Conservation (phyloP, 169 alveolate species). For the Eimeria maxima region DNA sequence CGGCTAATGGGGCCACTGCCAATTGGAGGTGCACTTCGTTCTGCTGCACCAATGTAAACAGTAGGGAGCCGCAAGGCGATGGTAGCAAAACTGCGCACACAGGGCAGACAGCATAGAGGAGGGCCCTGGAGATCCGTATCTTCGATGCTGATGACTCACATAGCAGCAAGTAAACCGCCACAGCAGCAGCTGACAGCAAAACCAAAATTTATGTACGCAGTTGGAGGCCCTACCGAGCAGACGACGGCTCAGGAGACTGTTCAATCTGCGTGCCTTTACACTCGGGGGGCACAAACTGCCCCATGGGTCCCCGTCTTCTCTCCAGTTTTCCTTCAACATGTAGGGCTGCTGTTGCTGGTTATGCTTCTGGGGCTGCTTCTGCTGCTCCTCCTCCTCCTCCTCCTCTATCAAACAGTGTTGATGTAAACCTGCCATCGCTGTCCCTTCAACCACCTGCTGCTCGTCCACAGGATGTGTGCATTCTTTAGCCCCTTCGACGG, state of each 20-base stretch:
- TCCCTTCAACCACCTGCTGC: background rate
- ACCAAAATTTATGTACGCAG: background rate
- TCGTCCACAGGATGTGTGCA: no score
- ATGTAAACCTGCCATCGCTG: conserved; percentile 19
- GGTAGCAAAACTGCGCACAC: conserved; percentile 49
- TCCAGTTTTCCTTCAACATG: conserved; percentile 11
- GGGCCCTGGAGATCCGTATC: no score
- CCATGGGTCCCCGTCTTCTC: conserved; percentile 66
- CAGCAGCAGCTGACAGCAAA: conserved; percentile 33
- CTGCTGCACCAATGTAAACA: conserved; percentile 34
- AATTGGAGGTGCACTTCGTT: conserved; percentile 47
- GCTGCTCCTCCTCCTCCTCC: conserved; percentile 49
- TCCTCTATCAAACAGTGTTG: background rate
- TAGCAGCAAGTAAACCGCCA: background rate
- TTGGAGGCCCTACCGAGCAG: conserved; percentile 25
- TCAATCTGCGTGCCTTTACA: conserved; percentile 28
- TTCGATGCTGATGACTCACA: no score
- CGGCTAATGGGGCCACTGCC: conserved; percentile 39
- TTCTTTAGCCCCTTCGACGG: background rate
- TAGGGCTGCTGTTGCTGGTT: conserved; percentile 43
- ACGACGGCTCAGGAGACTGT: conserved; percentile 51
- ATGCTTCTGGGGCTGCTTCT: conserved; percentile 40
- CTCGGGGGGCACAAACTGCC: conserved; percentile 67
- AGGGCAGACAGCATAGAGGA: background rate
- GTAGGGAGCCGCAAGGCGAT: conserved; percentile 44